Percentiles rank a stretch among this genome's conserved stretches.
phyloP scores from a whole-genome alignment of 331 rosid species.

The Rhamnella rubrinervis region DNA sequence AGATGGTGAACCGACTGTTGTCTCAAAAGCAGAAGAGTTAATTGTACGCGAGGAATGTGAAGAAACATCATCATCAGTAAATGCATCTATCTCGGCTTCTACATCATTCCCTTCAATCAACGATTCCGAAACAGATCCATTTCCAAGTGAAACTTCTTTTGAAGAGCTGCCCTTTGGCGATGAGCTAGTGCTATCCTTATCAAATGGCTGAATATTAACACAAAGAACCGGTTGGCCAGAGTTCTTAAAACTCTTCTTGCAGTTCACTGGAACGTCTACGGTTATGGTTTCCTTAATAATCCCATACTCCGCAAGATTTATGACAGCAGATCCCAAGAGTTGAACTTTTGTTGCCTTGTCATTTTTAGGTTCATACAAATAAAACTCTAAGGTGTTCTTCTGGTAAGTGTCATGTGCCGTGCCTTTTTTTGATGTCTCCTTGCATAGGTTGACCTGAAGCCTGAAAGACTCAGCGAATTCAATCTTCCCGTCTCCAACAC shows the following conservation, averaged over 20 bases:
- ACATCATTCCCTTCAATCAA: conserved; percentile 40
- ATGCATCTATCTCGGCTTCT: conserved; percentile 58
- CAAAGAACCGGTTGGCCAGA: conserved; percentile 54
- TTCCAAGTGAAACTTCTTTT: conserved; percentile 45
- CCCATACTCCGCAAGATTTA: conserved; percentile 72
- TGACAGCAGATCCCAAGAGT: conserved; percentile 55
- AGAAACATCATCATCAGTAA: conserved; percentile 62
- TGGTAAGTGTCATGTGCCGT: conserved; percentile 43
- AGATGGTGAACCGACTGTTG: conserved; percentile 42
- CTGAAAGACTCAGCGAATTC: conserved; percentile 56
- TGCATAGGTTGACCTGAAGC: conserved; percentile 44
- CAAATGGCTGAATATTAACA: conserved; percentile 60
- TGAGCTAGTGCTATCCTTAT: conserved; percentile 47
- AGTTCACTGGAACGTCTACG: conserved; percentile 43
- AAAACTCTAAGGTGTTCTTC: conserved; percentile 67
- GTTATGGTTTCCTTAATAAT: conserved; percentile 40
- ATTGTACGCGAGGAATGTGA: conserved; percentile 33
- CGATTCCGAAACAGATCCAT: conserved; percentile 48
- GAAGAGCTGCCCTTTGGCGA: conserved; percentile 54
- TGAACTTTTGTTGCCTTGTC: conserved; percentile 64
- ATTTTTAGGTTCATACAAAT: conserved; percentile 46
- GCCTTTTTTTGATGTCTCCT: conserved; percentile 56
- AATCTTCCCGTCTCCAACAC: conserved; percentile 46
- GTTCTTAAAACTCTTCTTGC: conserved; percentile 57
- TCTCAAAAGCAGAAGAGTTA: conserved; percentile 44